phyloP scores from a whole-genome alignment of 1,139 yeast genomes.

The Diutina neorugosa region DNA sequence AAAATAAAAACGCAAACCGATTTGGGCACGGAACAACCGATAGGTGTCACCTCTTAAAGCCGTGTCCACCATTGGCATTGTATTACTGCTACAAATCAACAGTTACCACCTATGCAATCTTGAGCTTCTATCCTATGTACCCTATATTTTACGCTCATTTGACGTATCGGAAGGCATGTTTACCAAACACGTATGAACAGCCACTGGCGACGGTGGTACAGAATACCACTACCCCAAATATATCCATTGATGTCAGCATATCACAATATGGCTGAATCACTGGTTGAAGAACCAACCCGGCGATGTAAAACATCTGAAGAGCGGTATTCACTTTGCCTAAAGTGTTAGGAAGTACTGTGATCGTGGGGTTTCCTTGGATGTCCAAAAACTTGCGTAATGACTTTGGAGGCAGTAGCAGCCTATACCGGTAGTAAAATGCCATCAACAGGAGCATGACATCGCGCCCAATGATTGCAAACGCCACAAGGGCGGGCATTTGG shows the following conservation, averaged over 20 bases:
- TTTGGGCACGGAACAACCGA: background rate
- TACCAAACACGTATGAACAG: slow-evolving; percentile 53
- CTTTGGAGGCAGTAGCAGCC: slow-evolving; percentile 65
- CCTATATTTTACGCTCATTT: background rate
- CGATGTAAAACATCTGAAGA: slow-evolving; percentile 84
- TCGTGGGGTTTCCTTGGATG: slow-evolving; percentile 65
- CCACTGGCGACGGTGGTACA: slow-evolving; percentile 74
- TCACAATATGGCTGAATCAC: slow-evolving; percentile 21
- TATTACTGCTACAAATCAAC: too few species aligned
- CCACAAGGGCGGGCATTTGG: slow-evolving; percentile 57
- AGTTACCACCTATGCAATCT: background rate
- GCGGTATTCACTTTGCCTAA: slow-evolving; percentile 85
- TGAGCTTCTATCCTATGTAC: background rate
- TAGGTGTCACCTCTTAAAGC: too few species aligned
- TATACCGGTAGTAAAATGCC: slow-evolving; percentile 63
- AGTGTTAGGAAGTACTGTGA: slow-evolving; percentile 80
- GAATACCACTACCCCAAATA: slow-evolving; percentile 42
- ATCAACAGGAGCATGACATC: slow-evolving; percentile 69
- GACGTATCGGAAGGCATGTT: slow-evolving; percentile 1
- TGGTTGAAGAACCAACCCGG: slow-evolving; percentile 59
- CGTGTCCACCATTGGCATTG: background rate
- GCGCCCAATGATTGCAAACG: slow-evolving; percentile 69
- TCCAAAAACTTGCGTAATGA: slow-evolving; percentile 57
- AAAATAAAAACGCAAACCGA: background rate
- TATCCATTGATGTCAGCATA: slow-evolving; percentile 9